Evolutionary conservation across 768 basidiomycete species (phyloP).

Genomic region (Lactarius akahatsu): DNA sequence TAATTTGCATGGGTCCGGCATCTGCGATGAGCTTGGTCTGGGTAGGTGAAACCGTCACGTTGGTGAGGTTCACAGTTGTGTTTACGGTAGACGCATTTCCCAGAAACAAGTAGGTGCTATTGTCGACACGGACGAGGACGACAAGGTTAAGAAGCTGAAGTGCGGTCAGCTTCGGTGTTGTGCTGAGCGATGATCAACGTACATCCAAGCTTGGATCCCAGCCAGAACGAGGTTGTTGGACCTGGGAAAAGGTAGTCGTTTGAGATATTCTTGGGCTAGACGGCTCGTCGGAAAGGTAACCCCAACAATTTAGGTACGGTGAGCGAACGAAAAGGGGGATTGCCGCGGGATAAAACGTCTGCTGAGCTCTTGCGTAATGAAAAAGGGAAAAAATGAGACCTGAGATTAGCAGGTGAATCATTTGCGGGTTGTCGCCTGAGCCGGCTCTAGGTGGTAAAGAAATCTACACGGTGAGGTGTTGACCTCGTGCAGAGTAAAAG

Average conservation of each 20-base stretch:
- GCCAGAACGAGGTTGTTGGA: slow-evolving; percentile 4
- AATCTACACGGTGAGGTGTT: background rate
- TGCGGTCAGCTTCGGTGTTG: background rate
- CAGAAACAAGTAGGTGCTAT: slow-evolving; percentile 25
- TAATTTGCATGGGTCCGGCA: slow-evolving; percentile 40
- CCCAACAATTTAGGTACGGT: slow-evolving; percentile 32
- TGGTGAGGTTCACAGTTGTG: slow-evolving; percentile 26
- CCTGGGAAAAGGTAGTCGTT: too few species aligned
- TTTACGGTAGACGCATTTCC: slow-evolving; percentile 12
- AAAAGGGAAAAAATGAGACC: background rate
- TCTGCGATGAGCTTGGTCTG: slow-evolving; percentile 36
- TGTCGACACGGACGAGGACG: slow-evolving; percentile 21
- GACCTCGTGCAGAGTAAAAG: background rate
- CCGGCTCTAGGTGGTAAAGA: background rate
- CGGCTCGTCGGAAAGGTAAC: too few species aligned
- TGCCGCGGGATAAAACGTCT: background rate
- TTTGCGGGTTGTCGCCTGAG: background rate
- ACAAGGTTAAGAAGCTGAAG: slow-evolving; percentile 15
- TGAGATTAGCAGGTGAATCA: background rate
- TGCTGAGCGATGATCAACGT: background rate
- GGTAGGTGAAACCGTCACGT: slow-evolving; percentile 38
- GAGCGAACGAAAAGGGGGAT: slow-evolving; percentile 34
- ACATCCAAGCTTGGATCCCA: background rate
- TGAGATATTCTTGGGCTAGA: too few species aligned
- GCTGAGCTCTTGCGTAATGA: slow-evolving; percentile 1